phyloP scores from a whole-genome alignment of 2,329 filamentous ascomycete species.

The Colletotrichum higginsianum region DNA sequence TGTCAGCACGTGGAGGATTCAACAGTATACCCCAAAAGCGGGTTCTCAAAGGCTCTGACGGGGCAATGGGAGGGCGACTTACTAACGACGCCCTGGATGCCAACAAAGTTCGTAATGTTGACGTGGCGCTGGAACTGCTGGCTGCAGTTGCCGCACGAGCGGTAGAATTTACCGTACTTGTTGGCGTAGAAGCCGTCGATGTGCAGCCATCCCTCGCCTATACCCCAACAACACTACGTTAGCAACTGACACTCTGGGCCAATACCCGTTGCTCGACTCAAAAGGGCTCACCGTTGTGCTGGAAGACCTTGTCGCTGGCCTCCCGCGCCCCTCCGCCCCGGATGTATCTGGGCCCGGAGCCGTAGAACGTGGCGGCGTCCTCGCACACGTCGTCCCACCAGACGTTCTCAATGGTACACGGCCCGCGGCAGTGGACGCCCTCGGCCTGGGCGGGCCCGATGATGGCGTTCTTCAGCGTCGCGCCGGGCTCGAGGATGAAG shows the following conservation, averaged over 20 bases:
- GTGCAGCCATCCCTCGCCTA: constrained; percentile 16
- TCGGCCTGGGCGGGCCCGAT: constrained; percentile 19
- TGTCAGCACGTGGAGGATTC: neutral
- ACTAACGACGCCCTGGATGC: constrained; percentile 28
- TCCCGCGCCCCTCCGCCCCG: constrained; percentile 9
- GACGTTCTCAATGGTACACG: constrained; percentile 13
- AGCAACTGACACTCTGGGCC: neutral
- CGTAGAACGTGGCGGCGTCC: constrained; percentile 18
- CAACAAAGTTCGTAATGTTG: constrained; percentile 36
- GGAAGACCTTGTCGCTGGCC: constrained; percentile 20
- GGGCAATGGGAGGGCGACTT: neutral
- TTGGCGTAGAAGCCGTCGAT: constrained; percentile 12
- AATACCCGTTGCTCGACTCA: neutral
- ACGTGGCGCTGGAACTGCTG: constrained; percentile 29
- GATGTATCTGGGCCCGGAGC: neutral
- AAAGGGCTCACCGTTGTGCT: constrained; percentile 5
- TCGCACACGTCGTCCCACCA: constrained; percentile 26
- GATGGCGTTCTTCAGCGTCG: constrained; percentile 16
- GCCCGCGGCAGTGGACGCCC: constrained; percentile 17
- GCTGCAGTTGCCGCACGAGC: constrained; percentile 22
- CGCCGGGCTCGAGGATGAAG: constrained; percentile 15
- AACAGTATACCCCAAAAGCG: too few species aligned
- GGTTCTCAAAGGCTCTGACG: neutral
- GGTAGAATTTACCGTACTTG: constrained; percentile 19
- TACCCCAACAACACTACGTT: neutral